phyloP scores from a whole-genome alignment of 2,329 filamentous ascomycete species.

The Penicillium sp. region DNA sequence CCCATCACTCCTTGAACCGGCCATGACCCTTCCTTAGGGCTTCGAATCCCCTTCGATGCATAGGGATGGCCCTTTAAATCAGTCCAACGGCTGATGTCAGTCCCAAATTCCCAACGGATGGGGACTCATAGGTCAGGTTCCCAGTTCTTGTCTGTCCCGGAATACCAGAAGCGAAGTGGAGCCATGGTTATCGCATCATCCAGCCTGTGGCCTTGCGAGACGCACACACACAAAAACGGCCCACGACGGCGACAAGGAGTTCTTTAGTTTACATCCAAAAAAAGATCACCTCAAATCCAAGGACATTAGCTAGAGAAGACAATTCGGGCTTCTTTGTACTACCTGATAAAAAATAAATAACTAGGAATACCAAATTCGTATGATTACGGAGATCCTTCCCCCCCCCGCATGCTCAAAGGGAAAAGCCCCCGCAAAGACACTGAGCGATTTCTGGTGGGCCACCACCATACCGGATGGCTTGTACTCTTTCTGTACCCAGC shows the following conservation, averaged over 20 bases:
- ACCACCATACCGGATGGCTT: constrained; percentile 28
- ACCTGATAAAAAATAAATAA: not conserved
- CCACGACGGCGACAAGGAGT: constrained; percentile 3
- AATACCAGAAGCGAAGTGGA: constrained; percentile 29
- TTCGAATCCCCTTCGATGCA: constrained; percentile 13
- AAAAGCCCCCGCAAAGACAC: constrained; percentile 35
- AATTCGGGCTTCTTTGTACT: not conserved
- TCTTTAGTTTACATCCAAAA: not conserved
- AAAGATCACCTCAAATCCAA: not conserved
- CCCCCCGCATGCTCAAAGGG: constrained; percentile 38
- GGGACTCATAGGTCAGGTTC: not conserved
- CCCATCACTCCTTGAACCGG: not conserved
- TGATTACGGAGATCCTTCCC: constrained; percentile 22
- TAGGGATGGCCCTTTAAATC: not conserved
- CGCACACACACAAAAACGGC: constrained; percentile 7
- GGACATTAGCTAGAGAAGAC: not conserved
- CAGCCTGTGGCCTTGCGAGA: constrained; percentile 15
- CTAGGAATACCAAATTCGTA: not conserved
- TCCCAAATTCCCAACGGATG: not conserved
- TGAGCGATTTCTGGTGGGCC: constrained; percentile 37
- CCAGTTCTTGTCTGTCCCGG: constrained; percentile 16
- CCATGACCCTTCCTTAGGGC: constrained; percentile 10
- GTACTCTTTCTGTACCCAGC: constrained; percentile 17
- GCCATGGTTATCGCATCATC: constrained; percentile 34
- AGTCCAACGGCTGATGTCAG: constrained; percentile 13